Evolutionary conservation across 129 eudicot species (phyloP), one percentile per base, ranked within the genome.

Genomic region (Flaveria robusta): DNA sequence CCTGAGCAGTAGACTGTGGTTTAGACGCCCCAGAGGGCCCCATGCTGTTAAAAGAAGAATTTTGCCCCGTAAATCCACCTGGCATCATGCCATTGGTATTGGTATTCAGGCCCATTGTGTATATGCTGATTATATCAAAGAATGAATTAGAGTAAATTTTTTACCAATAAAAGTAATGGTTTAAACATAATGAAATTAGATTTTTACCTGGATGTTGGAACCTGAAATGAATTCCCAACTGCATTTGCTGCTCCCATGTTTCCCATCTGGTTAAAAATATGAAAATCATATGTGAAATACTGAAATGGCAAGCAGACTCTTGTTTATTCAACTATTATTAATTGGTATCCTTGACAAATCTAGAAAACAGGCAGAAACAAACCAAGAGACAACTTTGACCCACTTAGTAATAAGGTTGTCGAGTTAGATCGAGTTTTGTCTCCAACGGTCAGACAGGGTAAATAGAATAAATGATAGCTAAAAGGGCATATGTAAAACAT

Each of bases 191-290:
- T 24, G 10, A 59, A 47, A 19, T n/a, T 23, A 50, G 65, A 63
- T 37, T 63, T 19, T 76, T 86, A 91, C 99, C 99, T 83, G 56
- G 96, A 80, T 72, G 84, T 66, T 74, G 96, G 88, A 71, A 69
- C 76, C 78, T 87, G 88, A 42, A 81, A 85, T 39, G 92, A 77
- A 77, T 66, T 89, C 27, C 86, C 96, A 78, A 52, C 85, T 47
- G 84, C 83, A 27, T 81, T 86, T 77, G 79, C 26, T 39, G 85
- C 74, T 77, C 83, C 93, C 76, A 79, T 75, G 75, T 82, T 90
- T 50, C 96, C 98, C 87, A 88, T 84, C 97, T 93, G 79, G 64
- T 63, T 49, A 72, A 9, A 71, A 54, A 47, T 34, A 77, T 13
- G 72, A 27, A 31, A 81, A 58, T 47, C 15, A 81, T 74, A 66